Base-by-base conservation (phyloP, 192 early-diverging fungal species). In the Chytriomyces confervae region DNA sequence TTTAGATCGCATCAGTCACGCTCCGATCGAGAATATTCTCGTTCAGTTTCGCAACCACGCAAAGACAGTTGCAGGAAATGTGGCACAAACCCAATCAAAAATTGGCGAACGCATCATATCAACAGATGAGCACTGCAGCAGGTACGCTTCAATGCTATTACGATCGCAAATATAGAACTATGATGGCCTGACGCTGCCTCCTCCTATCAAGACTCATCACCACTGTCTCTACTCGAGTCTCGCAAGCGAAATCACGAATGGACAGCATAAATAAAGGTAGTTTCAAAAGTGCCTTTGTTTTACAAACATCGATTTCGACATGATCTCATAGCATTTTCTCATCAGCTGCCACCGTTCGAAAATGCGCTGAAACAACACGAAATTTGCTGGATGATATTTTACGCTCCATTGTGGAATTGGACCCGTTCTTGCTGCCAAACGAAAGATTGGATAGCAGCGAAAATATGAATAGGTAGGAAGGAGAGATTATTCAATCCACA, bases 351-450 rank as follows among this genome's bases (percentile, higher is more conserved):
- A 16, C 69, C 9, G 45, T 70, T 24, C 49, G 45, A 53, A 20
- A 70, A 16, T 20, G 27, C n/a, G 69, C 69, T 27, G 50, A 44
- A 7, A 70, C 23, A 44, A 51, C 69, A 29, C 46, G 69, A 7
- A 1, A 10, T 47, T 44, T 76, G 48, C 53, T 74, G 29, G 72
- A 61, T 10, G 72, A 74, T 50, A 51, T 76, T 48, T 3, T 76
- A 43, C n/a, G 11, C 47, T 9, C 46, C 6, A 64, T 76, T 10
- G 63, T 16, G 5, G 61, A 51, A 11, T 50, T 76, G 47, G 74
- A 76, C 10, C 47, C 62, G 6, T 53, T 62, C 44, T 49, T 76
- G 9, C 48, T 53, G 23, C 74, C 62, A 44, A 46, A 53, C 63
- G 74, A 76, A 53, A 29, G 74, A 10, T 47, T 76, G 9, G 50